Base-by-base conservation (phyloP, 176 grass and related monocot species). In the Dactylis glomerata region DNA sequence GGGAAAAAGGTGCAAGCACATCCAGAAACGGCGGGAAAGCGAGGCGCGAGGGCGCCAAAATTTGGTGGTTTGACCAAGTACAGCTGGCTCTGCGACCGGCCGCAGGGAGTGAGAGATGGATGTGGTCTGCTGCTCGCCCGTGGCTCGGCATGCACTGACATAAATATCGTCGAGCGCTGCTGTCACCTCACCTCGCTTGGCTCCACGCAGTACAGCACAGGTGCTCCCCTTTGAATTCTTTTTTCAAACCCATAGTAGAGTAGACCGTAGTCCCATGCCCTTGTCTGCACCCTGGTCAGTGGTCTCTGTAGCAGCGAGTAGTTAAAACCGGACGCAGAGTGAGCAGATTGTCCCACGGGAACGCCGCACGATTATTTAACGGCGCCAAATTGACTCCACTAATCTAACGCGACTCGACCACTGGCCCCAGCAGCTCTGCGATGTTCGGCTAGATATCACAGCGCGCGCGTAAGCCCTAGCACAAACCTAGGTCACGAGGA, bases 11-110 rank as follows among this genome's bases (percentile, higher is more conserved):
- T 33, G 78, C 17, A 1, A 0, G 1, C 28, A 6, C 19, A 5
- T 17, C 56, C 84, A 44, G 64, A 44, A 56, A 86, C 56, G 88
- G 84, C 83, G 88, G 73, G 88, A 90, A 90, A 83, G 65, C 34
- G 15, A 82, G 56, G 20, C 46, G 5, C 75, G 64, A 51, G 40
- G 63, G 64, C 76, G 44, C 74, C 33, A 86, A 54, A 22, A 0
- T 14, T 26, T 33, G 33, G 84, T 33, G 33, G 84, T 90, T 90
- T 90, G 79, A 90, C 84, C 83, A 28, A 6, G 44, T 10, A 73
- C 88, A 78, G 79, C 84, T 78, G 83, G 88, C 51, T 23, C 32
- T 4, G 34, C 28, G 63, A 82, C 72, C 61, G 28, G 47, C 33
- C 24, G 80, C 30, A 27, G 57, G 42, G 82, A 80, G 47, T 5